These are phyloP conservation scores for Aspergillus incahuasiensis DNA, from an alignment of 495 filamentous ascomycete species.

Conservation along the genomic window DNA sequence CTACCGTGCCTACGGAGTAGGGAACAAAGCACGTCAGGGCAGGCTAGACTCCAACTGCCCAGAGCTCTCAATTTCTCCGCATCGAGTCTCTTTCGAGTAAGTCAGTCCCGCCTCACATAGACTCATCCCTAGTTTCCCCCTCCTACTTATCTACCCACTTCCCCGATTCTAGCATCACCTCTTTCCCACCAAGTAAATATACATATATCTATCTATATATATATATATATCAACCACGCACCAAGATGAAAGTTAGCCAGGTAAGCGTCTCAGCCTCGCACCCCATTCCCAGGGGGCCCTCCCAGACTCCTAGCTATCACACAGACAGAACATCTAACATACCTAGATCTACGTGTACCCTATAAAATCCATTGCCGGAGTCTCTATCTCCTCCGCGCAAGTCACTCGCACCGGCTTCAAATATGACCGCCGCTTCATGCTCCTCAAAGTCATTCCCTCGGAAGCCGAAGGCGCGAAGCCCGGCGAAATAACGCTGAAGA, in stretches of 20 bases:
- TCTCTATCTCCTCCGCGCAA: conserved; percentile 49
- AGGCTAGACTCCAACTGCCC: neutral
- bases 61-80: conserved; percentile 1
- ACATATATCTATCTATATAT: conserved; percentile 6
- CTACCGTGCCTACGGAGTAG: too few species aligned
- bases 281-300: neutral
- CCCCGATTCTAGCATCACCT: neutral
- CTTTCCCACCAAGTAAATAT: neutral
- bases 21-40: neutral
- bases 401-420: conserved; percentile 64
- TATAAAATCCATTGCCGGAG: conserved; percentile 76
- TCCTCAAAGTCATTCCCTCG: conserved; percentile 50
- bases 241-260: conserved; percentile 36
- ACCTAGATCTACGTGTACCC: conserved; percentile 78
- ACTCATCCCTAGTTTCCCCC: neutral
- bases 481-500: conserved; percentile 33
- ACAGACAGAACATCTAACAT: neutral
- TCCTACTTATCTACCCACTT: neutral
- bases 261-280: conserved; percentile 23
- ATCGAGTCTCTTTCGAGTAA: conserved; percentile 2
- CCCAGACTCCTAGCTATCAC: neutral
- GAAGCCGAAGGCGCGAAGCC: conserved; percentile 12
- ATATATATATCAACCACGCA: conserved; percentile 4
- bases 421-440: conserved; percentile 77
- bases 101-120: neutral